Evolutionary conservation across 2,329 filamentous ascomycete species (phyloP).

Genomic region (Colletotrichum endophyticum): DNA sequence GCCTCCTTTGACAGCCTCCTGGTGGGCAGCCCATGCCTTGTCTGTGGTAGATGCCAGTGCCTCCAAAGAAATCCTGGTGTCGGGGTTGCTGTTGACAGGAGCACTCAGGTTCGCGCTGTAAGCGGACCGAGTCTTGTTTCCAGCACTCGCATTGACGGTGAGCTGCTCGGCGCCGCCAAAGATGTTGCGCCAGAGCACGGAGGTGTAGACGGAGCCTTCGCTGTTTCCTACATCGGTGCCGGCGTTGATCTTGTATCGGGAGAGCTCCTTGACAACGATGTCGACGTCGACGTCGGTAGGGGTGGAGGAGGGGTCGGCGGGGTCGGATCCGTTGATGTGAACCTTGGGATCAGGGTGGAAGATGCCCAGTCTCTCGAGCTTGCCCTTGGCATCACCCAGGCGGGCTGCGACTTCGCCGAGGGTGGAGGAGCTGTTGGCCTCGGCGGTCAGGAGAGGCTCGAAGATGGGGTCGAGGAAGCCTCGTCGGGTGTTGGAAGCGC

Average conservation of each 20-base stretch:
- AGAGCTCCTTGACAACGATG: conserved; percentile 81
- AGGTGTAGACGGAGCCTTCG: conserved; percentile 92
- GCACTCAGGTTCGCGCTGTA: conserved; percentile 88
- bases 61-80: conserved; percentile 79
- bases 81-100: conserved; percentile 80
- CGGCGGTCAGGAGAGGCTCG: conserved; percentile 74
- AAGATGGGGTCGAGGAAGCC: conserved; percentile 85
- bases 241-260: conserved; percentile 86
- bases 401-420: conserved; percentile 79
- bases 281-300: conserved; percentile 84
- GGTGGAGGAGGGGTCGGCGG: conserved; percentile 70
- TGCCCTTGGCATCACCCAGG: conserved; percentile 72
- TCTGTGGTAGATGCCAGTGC: conserved; percentile 83
- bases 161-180: conserved; percentile 93
- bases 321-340: conserved; percentile 78
- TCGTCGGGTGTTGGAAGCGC: conserved; percentile 81
- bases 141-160: conserved; percentile 84
- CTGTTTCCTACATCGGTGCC: conserved; percentile 94
- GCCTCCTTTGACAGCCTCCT: conserved; percentile 83
- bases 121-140: conserved; percentile 88
- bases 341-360: conserved; percentile 84
- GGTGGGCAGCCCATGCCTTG: conserved; percentile 93
- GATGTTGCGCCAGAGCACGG: conserved; percentile 86
- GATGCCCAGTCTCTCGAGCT: conserved; percentile 83
- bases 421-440: conserved; percentile 72